Conservation (phyloP, 768 basidiomycete species). For the Tricholoma matsutake region DNA sequence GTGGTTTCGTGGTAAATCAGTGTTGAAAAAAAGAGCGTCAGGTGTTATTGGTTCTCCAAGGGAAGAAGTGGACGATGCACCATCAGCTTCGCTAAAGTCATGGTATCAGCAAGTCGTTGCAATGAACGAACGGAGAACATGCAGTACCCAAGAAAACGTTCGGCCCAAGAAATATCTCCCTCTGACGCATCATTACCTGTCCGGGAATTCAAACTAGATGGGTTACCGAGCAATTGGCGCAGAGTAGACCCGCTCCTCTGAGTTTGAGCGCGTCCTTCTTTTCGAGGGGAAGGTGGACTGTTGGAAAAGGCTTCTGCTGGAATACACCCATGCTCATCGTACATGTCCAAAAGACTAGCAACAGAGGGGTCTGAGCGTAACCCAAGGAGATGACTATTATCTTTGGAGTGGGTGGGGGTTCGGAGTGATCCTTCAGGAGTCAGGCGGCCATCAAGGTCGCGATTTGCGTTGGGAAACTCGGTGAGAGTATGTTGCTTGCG, state of each 20-base stretch:
- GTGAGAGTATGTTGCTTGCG: constrained; percentile 60
- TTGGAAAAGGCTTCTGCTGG: constrained; percentile 65
- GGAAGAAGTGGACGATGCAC: constrained; percentile 45
- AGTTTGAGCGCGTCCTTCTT: constrained; percentile 49
- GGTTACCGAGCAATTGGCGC: constrained; percentile 65
- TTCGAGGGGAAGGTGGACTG: constrained; percentile 37
- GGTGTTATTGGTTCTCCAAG: constrained; percentile 50
- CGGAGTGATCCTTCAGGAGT: constrained; percentile 21
- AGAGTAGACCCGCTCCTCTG: constrained; percentile 69
- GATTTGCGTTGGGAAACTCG: constrained; percentile 64
- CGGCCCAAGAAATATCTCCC: constrained; percentile 85
- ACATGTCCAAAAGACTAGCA: constrained; percentile 66
- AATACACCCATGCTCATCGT: constrained; percentile 70
- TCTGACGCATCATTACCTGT: constrained; percentile 34
- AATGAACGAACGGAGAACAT: background rate
- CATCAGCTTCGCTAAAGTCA: constrained; percentile 43
- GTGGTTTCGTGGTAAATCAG: constrained; percentile 27
- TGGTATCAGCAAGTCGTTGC: background rate
- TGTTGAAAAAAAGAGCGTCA: constrained; percentile 35
- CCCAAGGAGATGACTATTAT: constrained; percentile 49
- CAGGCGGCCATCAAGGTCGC: constrained; percentile 29
- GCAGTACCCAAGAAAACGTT: constrained; percentile 64
- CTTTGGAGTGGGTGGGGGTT: constrained; percentile 37
- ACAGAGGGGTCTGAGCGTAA: constrained; percentile 79
- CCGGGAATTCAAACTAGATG: constrained; percentile 31